These are phyloP conservation scores for Aleurites moluccanus DNA, from an alignment of 441 rosid genomes.

Conservation along the genomic window DNA sequence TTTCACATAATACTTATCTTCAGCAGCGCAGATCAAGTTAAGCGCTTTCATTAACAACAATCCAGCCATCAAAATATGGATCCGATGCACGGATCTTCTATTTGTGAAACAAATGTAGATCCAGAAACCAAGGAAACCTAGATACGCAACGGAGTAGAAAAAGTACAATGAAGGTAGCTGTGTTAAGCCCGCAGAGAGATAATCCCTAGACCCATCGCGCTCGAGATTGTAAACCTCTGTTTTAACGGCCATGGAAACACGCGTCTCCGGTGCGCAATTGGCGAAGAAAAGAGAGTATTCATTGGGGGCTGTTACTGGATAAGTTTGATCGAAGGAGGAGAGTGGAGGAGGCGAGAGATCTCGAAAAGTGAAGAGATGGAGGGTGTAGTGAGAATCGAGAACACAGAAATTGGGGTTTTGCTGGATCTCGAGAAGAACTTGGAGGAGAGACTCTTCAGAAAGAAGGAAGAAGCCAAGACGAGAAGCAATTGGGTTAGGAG, in stretches of 20 bases:
- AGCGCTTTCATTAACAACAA: constrained; percentile 77
- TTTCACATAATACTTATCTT: constrained; percentile 85
- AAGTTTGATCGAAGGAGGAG: constrained; percentile 55
- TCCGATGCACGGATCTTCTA: constrained; percentile 59
- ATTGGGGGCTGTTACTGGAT: constrained; percentile 68
- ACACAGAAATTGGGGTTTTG: constrained; percentile 80
- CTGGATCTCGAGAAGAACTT: constrained; percentile 80
- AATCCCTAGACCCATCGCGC: constrained; percentile 58
- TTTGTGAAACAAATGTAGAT: constrained; percentile 52
- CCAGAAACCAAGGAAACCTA: constrained; percentile 64
- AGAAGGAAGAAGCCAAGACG: constrained; percentile 95
- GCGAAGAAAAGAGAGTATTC: constrained; percentile 93
- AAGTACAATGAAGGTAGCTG: constrained; percentile 69
- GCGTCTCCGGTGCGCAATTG: constrained; percentile 78
- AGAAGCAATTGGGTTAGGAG: constrained; percentile 53
- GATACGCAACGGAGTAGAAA: constrained; percentile 54
- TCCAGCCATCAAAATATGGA: constrained; percentile 79
- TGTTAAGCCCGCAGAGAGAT: constrained; percentile 82
- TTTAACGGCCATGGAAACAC: constrained; percentile 76
- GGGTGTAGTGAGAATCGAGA: constrained; percentile 68
- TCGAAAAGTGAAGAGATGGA: constrained; percentile 66
- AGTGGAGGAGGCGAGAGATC: constrained; percentile 87
- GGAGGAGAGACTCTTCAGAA: constrained; percentile 86
- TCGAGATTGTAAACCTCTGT: constrained; percentile 84
- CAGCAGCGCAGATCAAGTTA: constrained; percentile 87